Evolutionary conservation across 495 filamentous ascomycete genomes (phyloP), one percentile per base, ranked within the genome.

Genomic region (Cetradonia linearis): DNA sequence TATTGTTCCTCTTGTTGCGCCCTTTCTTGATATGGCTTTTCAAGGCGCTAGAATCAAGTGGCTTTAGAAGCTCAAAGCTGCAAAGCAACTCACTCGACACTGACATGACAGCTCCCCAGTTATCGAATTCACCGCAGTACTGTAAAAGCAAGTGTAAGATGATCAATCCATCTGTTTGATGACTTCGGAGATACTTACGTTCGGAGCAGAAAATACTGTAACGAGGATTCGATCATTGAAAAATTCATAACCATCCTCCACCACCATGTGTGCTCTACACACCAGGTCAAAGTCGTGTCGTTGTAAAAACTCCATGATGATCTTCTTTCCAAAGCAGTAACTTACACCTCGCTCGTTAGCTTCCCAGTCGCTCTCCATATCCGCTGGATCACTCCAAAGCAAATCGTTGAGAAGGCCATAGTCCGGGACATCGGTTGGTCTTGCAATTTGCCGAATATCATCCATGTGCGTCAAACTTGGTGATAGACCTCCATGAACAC

Each of bases 11-110:
- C 79, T 92, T 91, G 71, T 88, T 95, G 40, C 92, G 82, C 55
- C 90, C 88, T 76, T 95, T 97, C 81, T 99, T 99, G 76, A 99
- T 99, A 70, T 97, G 94, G 66, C 86, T 96, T 79, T 99, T 99
- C 65, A 99, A 74, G 37, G 91, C 92, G 58, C 87, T 89, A n/a
- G 91, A 96, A 71, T 99, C 93, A 65, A 99, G 76, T 16, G 93
- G 93, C 68, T 99, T 99, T 63, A 99, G 77, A 23, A 97, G 75
- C 73, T 99, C 93, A 71, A 99, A 99, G 71, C 90, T 95, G 73
- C 93, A 99, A 8, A 99, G 81, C 46, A 99, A 76, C 71, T 96
- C 92, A 13, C 81, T 81, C 1, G 89, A 95, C 16, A 99, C 93
- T 11, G 91, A 95, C 93, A 99, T 99, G 61, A 97, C 90, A 48